Evolutionary conservation across 202 grass and related monocot genomes (phyloP).

Genomic region (Eragrostis tef): DNA sequence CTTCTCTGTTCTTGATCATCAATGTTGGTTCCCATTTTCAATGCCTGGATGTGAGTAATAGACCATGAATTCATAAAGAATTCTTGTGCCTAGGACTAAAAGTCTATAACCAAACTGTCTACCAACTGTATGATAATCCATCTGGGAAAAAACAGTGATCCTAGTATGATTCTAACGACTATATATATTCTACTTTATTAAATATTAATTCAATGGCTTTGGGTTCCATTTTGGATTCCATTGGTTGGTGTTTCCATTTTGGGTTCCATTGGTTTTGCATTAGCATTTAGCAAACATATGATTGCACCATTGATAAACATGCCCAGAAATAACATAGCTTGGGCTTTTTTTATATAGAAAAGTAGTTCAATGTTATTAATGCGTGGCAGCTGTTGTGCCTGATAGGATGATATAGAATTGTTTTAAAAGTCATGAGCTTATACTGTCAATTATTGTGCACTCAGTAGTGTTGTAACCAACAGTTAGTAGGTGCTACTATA

Average conservation of each 20-base stretch:
- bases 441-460: constrained; percentile 41
- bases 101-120: neutral
- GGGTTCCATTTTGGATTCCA: no score
- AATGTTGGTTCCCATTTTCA: neutral
- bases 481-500: constrained; percentile 38
- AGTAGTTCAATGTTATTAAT: neutral
- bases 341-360: neutral
- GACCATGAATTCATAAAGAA: neutral
- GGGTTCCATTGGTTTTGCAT: neutral
- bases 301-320: neutral
- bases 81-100: neutral
- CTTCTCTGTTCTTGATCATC: neutral
- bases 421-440: constrained; percentile 9
- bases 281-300: neutral
- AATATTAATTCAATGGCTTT: no score
- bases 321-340: neutral
- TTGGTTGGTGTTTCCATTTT: constrained; percentile 1
- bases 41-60: neutral
- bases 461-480: constrained; percentile 31
- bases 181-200: no score
- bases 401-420: constrained; percentile 3
- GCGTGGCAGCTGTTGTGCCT: neutral
- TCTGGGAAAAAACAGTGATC: neutral
- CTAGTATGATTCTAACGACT: constrained; percentile 1
- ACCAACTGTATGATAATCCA: constrained; percentile 4